Base-by-base conservation (phyloP, 768 basidiomycete species). In the Collybiopsis confluens region DNA sequence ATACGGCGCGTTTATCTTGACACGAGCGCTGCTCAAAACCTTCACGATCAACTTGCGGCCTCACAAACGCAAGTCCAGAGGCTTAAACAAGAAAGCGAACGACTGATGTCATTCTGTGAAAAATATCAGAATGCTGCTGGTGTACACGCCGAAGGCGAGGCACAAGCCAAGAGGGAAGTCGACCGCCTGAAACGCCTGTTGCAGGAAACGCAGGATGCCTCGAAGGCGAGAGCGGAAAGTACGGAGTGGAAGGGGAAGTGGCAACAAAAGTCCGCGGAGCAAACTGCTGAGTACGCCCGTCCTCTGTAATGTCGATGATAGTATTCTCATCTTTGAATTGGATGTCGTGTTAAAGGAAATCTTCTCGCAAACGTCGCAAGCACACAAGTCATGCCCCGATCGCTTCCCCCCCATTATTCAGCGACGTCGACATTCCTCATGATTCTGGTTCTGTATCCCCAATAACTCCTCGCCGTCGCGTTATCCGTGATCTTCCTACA, bases 1-100 rank as follows among this genome's bases (percentile, higher is more conserved):
- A 65, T 82, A 15, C 74, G 80, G 54, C 75, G 79, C 56, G 69
- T 83, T n/a, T 82, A 77, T 59, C 56, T 80, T 50, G 76, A 78
- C 59, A 43, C 47, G 45, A 43, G 59, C 21, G 45, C 55, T 20
- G 48, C 61, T 38, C 58, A 59, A 21, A 58, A 47, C 24, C 57
- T 70, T 3, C 56, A 70, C 37, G 67, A 64, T 20, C 68, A 75
- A 49, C 64, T 78, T 10, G 63, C 66, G 2, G 46, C 57, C 15
- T 67, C 78, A 21, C 73, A 76, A 27, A 63, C 58, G 16, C 74
- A 71, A 26, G 65, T 81, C 16, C 62, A 66, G 10, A 59, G 58
- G 7, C 70, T 80, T 6, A 64, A 68, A 35, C 62, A 58, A 33
- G 73, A 77, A 41, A 78, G 79, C 43, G 71, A 74, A 11, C 59